Conservation (phyloP, 345 rosid genomes). For the Eucalyptus sp. region DNA sequence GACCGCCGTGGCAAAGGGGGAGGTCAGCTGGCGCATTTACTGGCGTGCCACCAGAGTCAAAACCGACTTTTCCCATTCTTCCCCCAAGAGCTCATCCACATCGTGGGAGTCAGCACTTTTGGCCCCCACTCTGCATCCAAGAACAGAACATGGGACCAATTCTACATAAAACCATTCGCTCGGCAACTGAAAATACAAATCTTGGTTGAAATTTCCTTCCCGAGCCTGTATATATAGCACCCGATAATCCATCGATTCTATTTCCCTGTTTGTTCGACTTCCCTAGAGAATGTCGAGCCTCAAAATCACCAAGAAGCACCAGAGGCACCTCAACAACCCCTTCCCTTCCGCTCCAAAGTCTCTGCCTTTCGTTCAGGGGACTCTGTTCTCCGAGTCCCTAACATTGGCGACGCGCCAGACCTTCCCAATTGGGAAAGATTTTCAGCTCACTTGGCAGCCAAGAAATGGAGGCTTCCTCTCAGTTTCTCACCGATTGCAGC, state of each 20-base stretch:
- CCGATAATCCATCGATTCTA: background rate
- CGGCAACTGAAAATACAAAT: background rate
- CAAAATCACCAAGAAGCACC: constrained; percentile 44
- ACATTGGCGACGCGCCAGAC: constrained; percentile 8
- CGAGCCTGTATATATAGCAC: background rate
- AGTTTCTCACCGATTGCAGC: constrained; percentile 25
- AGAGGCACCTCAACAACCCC: constrained; percentile 52
- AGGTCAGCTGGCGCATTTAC: background rate
- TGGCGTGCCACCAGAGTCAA: background rate
- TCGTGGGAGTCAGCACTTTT: background rate
- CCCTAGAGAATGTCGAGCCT: constrained; percentile 14
- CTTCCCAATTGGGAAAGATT: constrained; percentile 36
- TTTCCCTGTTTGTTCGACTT: background rate
- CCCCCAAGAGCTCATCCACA: background rate
- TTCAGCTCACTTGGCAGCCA: constrained; percentile 42
- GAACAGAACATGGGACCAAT: background rate
- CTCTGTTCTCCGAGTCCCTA: constrained; percentile 15
- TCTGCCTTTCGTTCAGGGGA: constrained; percentile 35
- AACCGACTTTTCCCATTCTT: background rate
- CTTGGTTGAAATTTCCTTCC: background rate
- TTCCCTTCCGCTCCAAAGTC: constrained; percentile 36
- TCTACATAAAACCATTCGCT: background rate
- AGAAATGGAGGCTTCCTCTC: constrained; percentile 34
- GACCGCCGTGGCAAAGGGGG: background rate
- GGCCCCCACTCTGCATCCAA: background rate